Percentiles rank a stretch among this genome's conserved stretches.
Evolutionary conservation across 2,329 filamentous ascomycete genomes (phyloP).

Genomic region (Stenocarpella maydis): DNA sequence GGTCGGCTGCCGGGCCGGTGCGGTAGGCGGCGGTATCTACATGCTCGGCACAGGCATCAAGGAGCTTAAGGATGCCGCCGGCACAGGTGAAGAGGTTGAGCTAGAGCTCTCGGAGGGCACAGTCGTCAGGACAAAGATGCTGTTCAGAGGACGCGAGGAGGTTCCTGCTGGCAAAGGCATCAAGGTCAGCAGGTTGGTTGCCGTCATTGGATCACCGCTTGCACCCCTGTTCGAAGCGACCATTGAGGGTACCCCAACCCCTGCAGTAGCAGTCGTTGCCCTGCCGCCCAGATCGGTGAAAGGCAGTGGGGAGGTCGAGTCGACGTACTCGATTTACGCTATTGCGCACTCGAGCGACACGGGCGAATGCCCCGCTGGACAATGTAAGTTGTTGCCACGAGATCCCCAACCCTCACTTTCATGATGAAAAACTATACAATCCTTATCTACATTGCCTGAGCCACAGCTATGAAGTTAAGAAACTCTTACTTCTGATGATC

Average conservation of each 20-base stretch:
- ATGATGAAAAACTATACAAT: conserved; percentile 75
- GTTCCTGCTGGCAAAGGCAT: conserved; percentile 36
- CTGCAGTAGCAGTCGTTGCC: conserved; percentile 76
- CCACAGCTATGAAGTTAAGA: conserved; percentile 78
- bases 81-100: conserved; percentile 27
- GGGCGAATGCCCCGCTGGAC: conserved; percentile 85
- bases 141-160: conserved; percentile 57
- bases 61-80: conserved; percentile 39
- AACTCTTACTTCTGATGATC: conserved; percentile 76
- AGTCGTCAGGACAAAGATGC: conserved; percentile 60
- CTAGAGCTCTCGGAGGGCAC: conserved; percentile 63
- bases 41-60: conserved; percentile 78
- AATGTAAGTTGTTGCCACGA: conserved; percentile 75
- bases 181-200: conserved; percentile 68
- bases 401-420: conserved; percentile 52
- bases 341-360: conserved; percentile 88
- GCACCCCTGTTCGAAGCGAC: conserved; percentile 72
- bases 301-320: conserved; percentile 43
- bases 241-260: conserved; percentile 77
- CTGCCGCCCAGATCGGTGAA: conserved; percentile 64
- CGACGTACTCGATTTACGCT: conserved; percentile 61
- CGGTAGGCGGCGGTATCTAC: conserved; percentile 91
- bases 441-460: conserved; percentile 99
- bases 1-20: conserved; percentile 87
- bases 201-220: conserved; percentile 73